Evolutionary conservation across 2,329 filamentous ascomycete species (phyloP).

Genomic region (Colletotrichum camelliae): DNA sequence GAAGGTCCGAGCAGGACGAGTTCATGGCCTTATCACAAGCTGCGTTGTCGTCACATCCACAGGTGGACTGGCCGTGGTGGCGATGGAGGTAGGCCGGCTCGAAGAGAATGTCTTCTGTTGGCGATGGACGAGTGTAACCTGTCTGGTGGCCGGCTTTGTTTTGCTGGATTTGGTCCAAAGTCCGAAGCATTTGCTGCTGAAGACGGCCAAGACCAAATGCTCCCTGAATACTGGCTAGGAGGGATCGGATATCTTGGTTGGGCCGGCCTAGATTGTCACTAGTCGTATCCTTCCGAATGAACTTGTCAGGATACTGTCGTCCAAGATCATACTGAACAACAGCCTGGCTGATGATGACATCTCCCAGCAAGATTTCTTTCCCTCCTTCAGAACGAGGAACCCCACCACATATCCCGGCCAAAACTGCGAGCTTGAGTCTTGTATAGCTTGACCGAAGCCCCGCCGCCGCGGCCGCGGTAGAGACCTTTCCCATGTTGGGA

Average conservation of each 20-base stretch:
- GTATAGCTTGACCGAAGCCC: constrained; percentile 28
- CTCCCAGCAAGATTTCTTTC: constrained; percentile 29
- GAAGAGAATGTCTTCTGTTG: constrained; percentile 31
- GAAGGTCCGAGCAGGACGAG: constrained; percentile 29
- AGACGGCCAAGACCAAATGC: constrained; percentile 17
- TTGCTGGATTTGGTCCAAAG: constrained; percentile 25
- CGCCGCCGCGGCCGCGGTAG: constrained; percentile 24
- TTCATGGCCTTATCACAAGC: constrained; percentile 27
- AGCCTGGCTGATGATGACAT: constrained; percentile 34
- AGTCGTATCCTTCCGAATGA: constrained; percentile 19
- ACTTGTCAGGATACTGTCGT: constrained; percentile 18
- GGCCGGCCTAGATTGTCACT: constrained; percentile 22
- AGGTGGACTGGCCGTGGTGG: constrained; percentile 23
- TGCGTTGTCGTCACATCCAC: background rate
- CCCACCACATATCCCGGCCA: constrained; percentile 30
- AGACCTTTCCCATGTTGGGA: constrained; percentile 31
- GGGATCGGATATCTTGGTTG: constrained; percentile 27
- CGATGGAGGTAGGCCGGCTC: constrained; percentile 30
- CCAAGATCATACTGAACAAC: constrained; percentile 28
- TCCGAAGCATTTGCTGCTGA: background rate
- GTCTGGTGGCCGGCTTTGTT: background rate
- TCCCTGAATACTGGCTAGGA: constrained; percentile 28
- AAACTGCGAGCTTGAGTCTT: constrained; percentile 29
- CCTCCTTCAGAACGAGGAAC: constrained; percentile 3
- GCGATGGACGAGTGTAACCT: constrained; percentile 30